Percentiles rank a stretch among this genome's conserved stretches.
Conservation (phyloP, 2,329 filamentous ascomycete genomes). For the Aspergillus cejpii region DNA sequence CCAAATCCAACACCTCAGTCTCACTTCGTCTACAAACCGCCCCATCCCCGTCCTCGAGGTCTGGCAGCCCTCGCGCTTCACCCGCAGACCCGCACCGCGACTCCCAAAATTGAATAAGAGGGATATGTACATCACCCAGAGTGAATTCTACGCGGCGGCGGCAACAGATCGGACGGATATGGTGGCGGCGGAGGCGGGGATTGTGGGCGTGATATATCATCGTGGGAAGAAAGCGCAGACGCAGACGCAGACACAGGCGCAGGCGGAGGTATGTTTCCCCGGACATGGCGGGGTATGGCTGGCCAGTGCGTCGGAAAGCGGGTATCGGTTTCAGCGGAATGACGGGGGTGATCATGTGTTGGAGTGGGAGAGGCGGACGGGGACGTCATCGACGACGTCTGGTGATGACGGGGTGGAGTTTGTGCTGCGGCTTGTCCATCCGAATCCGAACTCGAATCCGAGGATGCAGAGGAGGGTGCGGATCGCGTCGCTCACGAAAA, state of each 20-base stretch:
- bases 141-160: constrained; percentile 17
- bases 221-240: background rate
- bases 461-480: constrained; percentile 5
- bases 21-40: constrained; percentile 15
- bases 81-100: constrained; percentile 16
- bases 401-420: constrained; percentile 5
- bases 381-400: background rate
- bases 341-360: background rate
- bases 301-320: background rate
- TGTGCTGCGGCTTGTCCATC: constrained; percentile 8
- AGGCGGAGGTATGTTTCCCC: background rate
- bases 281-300: background rate
- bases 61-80: constrained; percentile 24
- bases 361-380: constrained; percentile 2
- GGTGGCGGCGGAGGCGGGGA: background rate
- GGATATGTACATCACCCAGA: constrained; percentile 27
- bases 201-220: background rate
- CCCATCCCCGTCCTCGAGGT: constrained; percentile 28
- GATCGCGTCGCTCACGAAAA: constrained; percentile 16
- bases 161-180: background rate
- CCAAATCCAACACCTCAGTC: constrained; percentile 29
- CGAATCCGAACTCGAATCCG: too few species aligned
- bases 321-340: constrained; percentile 7
- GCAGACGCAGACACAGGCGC: background rate
- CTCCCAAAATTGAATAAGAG: constrained; percentile 20